phyloP scores from a whole-genome alignment of 257 asterid genomes.

The Capsicum pubescens region DNA sequence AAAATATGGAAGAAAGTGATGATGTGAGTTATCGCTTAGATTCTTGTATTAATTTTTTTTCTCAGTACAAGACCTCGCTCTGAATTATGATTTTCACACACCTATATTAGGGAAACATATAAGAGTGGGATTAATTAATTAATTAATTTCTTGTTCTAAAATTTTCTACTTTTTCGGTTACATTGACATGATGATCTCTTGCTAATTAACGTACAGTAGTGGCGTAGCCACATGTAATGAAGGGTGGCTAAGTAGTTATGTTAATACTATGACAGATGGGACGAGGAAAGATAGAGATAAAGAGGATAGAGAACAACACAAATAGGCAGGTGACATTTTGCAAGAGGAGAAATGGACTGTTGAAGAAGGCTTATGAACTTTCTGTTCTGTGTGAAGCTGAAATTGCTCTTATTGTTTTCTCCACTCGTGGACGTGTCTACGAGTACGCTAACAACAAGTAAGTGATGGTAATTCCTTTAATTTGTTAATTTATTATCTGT shows the following conservation, averaged over 20 bases:
- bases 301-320: slow-evolving; percentile 85
- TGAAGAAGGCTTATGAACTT: slow-evolving; percentile 86
- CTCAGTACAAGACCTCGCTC: too few relatives aligned
- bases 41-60: too few relatives aligned
- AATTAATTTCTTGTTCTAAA: background rate
- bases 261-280: slow-evolving; percentile 50
- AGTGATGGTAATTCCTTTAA: slow-evolving; percentile 43
- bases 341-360: slow-evolving; percentile 80
- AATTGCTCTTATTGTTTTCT: slow-evolving; percentile 83
- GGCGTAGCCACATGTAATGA: too few relatives aligned
- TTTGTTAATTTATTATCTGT: background rate
- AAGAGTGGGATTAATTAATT: too few relatives aligned
- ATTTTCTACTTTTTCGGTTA: background rate
- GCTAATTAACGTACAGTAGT: too few relatives aligned
- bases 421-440: slow-evolving; percentile 89
- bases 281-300: slow-evolving; percentile 83
- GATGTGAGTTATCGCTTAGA: too few relatives aligned
- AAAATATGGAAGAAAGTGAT: too few relatives aligned
- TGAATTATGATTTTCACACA: too few relatives aligned
- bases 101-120: too few relatives aligned
- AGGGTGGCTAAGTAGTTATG: too few relatives aligned
- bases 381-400: slow-evolving; percentile 85
- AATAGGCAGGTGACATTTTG: slow-evolving; percentile 87
- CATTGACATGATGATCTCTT: background rate
- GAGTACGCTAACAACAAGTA: slow-evolving; percentile 77